These are phyloP conservation scores for Phoma sp. DNA, from an alignment of 2,329 filamentous ascomycete species.

Conservation along the genomic window DNA sequence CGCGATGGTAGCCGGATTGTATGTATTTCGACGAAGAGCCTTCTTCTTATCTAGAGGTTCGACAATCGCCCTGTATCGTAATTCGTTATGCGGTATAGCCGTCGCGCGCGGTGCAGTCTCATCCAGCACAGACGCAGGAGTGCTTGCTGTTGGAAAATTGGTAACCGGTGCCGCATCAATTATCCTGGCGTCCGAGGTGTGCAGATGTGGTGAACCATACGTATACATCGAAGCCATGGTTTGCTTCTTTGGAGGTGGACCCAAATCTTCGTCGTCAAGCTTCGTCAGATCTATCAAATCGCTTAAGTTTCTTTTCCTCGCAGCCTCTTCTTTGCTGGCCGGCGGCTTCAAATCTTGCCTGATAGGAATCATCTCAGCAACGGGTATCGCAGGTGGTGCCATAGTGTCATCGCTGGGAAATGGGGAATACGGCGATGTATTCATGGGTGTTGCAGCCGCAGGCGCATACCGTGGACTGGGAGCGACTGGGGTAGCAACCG, in stretches of 20 bases:
- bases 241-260: constrained; percentile 44
- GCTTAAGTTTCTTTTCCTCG: constrained; percentile 61
- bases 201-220: constrained; percentile 16
- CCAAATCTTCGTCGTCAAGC: constrained; percentile 51
- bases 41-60: constrained; percentile 55
- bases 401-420: constrained; percentile 19
- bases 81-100: constrained; percentile 17
- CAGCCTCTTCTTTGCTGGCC: constrained; percentile 60
- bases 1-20: constrained; percentile 67
- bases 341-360: constrained; percentile 41
- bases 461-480: constrained; percentile 23
- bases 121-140: constrained; percentile 18
- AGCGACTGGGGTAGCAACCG: constrained; percentile 20
- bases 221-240: constrained; percentile 19
- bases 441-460: constrained; percentile 22
- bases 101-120: constrained; percentile 11
- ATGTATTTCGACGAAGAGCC: constrained; percentile 57
- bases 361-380: constrained; percentile 42
- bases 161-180: constrained; percentile 22
- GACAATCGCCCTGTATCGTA: constrained; percentile 44
- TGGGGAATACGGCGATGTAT: constrained; percentile 20
- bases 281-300: constrained; percentile 61
- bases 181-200: constrained; percentile 18
- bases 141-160: constrained; percentile 32
- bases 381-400: constrained; percentile 26